Evolutionary conservation across 352 stramenopile genomes (phyloP), one percentile per base, ranked within the genome.

Genomic region (Aphanomyces cochlioides): DNA sequence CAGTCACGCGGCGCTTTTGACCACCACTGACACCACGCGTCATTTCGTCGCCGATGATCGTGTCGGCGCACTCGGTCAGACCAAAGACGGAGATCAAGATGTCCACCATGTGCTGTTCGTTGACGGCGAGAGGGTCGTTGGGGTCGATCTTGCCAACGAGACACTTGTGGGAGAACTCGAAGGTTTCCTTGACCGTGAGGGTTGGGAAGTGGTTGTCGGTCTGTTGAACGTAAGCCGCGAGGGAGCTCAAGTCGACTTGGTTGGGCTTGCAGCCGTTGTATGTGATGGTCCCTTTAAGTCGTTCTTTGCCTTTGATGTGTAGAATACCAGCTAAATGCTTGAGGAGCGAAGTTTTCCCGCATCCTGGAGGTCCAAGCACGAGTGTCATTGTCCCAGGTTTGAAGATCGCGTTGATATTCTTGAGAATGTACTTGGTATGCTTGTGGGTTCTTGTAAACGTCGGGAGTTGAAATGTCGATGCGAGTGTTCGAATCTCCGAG

Each of bases 161-260:
- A 74, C 77, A 97, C 56, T 87, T 81, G 74, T 95, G 95, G 3
- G 94, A 86, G 74, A 98, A 98, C 47, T 89, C 78, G 45, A 98
- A 90, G 3, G 92, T 98, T 72, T 98, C 95, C 28, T 90, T 75
- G 1, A 98, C 95, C 0, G 92, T 98, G 21, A 98, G 76, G 17
- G 80, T 75, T 15, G 94, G 80, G 45, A 89, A 82, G 79, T 98
- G 94, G 40, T 82, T 67, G 70, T 98, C 94, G 19, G 82, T 79
- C 63, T 88, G 81, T 60, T 84, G 75, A 2, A 77, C 77, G 50
- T 88, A 87, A 13, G 41, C 57, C 2, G 57, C 19, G n/a, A 66
- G n/a, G 7, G 57, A 50, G 38, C 38, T 66, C 15, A 67, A 36
- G 59, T 54, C 59, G 47, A 54, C 39, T 13, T 67, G 59, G n/a